A percentile compares a stretch with the other conserved stretches of the same genome.
Evolutionary conservation across 1,284 basidiomycete species (phyloP).

Genomic region (Leccinum subspadiceum): DNA sequence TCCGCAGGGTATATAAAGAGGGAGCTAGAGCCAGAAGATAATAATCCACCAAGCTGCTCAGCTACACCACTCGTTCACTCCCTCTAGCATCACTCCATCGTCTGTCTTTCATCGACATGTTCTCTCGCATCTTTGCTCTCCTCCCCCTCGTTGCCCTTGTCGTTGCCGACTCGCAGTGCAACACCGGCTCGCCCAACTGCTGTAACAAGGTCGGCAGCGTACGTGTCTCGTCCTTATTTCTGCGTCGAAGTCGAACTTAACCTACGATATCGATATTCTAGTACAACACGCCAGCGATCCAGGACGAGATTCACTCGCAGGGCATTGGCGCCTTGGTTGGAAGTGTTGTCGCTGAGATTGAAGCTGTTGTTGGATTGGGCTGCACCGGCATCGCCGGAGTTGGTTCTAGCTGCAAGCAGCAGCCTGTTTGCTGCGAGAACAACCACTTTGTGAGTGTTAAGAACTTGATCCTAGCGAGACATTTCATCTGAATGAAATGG

Average conservation of each 20-base stretch:
- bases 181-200: slow-evolving; percentile 1
- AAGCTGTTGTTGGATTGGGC: neutral
- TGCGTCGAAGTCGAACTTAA: neutral
- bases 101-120: neutral
- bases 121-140: slow-evolving; percentile 21
- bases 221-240: neutral
- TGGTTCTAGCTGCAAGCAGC: neutral
- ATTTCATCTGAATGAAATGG: neutral
- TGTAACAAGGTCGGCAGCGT: slow-evolving; percentile 3
- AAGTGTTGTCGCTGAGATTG: too few relatives aligned
- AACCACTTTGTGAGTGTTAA: slow-evolving; percentile 5
- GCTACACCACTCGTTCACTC: neutral
- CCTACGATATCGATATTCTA: too few relatives aligned
- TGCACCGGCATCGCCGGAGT: slow-evolving; percentile 7
- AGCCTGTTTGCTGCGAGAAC: slow-evolving; percentile 17
- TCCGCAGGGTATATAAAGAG: neutral
- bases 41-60: neutral
- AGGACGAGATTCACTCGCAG: neutral
- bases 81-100: neutral
- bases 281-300: neutral
- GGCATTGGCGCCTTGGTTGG: neutral
- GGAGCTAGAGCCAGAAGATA: neutral
- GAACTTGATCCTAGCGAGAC: neutral
- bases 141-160: slow-evolving; percentile 18
- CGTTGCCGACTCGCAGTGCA: neutral